Evolutionary conservation across 1,284 basidiomycete species (phyloP), one percentile per base, ranked within the genome.

Genomic region (Peniophora sp.): DNA sequence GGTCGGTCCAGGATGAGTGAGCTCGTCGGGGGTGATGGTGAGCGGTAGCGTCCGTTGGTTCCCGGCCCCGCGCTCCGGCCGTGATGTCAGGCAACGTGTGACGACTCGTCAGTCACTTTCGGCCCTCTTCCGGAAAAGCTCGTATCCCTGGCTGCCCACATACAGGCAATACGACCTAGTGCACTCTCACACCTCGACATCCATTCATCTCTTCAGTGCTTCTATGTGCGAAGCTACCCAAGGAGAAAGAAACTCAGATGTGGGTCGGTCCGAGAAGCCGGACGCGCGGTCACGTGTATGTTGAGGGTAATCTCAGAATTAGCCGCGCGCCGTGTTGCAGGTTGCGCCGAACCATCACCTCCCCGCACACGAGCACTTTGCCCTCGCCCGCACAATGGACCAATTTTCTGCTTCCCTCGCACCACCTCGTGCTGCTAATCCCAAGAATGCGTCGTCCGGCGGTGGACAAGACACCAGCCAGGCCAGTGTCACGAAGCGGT

Each of bases 401-500:
- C 85, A 88, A 66, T 71, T 86, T 60, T 84, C 82, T 2, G 71
- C 81, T 18, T 78, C 83, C 47, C 74, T 85, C 42, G 80, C 73
- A 1, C 79, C 83, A 42, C 68, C 81, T 51, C 72, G 81, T 58
- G 63, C 73, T 2, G 63, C 79, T 24, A 45, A 15, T 10, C 67
- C 71, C 53, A 85, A 89, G 64, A 68, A 80, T 2, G 67, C 74
- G 47, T 68, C 74, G 1, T 56, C 79, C 8, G 74, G 76, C 17
- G 67, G 75, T 2, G 65, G 76, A 34, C 69, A 72, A 24, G 82
- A 83, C 59, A 73, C 69, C 39, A 75, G 79, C 14, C 27, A 32
- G 12, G 87, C 85, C 37, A 88, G 85, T 60, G 88, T 90, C 49
- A 85, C 87, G 41, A 90, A 90, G 76, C 79, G 88, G 87, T 86